Evolutionary conservation across 805 yeast species (phyloP).

Genomic region (Saturnispora gosingensis): DNA sequence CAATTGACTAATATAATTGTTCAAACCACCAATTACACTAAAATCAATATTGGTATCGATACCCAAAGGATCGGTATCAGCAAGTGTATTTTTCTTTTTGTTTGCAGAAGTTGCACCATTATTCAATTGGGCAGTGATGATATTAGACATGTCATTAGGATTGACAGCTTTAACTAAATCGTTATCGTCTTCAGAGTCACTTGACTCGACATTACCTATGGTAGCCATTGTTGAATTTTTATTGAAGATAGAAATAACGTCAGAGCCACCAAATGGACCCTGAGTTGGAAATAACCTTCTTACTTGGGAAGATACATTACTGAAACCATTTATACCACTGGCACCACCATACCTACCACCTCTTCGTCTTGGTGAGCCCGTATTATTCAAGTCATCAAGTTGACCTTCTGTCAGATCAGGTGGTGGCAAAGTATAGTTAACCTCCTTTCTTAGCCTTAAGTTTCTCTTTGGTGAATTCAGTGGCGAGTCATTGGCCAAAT

Average conservation of each 20-base stretch:
- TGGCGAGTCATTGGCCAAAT: conserved; percentile 46
- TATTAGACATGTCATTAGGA: conserved; percentile 24
- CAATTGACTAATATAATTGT: conserved; percentile 79
- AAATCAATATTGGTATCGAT: conserved; percentile 54
- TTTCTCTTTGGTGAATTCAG: conserved; percentile 42
- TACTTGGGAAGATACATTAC: conserved; percentile 32
- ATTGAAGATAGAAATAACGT: conserved; percentile 67
- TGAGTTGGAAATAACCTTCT: conserved; percentile 83
- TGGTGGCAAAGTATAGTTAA: conserved; percentile 78
- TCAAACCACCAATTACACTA: conserved; percentile 83
- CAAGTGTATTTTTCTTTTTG: conserved; percentile 50
- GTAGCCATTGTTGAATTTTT: conserved; percentile 36
- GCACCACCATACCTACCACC: conserved; percentile 20
- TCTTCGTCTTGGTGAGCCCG: conserved; percentile 23
- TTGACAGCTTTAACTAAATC: conserved; percentile 28
- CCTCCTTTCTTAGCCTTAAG: conserved; percentile 57
- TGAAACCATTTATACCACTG: conserved; percentile 7
- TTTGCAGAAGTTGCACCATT: not conserved
- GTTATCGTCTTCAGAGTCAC: conserved; percentile 42
- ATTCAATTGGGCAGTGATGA: conserved; percentile 11
- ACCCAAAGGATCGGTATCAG: conserved; percentile 91
- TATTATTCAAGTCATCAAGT: conserved; percentile 16
- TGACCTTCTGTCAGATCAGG: conserved; percentile 47
- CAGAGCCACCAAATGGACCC: conserved; percentile 98
- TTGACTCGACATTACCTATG: conserved; percentile 32